Evolutionary conservation across 2,329 filamentous ascomycete species (phyloP), one percentile per base, ranked within the genome.

Genomic region (Calonectria ilicicola): DNA sequence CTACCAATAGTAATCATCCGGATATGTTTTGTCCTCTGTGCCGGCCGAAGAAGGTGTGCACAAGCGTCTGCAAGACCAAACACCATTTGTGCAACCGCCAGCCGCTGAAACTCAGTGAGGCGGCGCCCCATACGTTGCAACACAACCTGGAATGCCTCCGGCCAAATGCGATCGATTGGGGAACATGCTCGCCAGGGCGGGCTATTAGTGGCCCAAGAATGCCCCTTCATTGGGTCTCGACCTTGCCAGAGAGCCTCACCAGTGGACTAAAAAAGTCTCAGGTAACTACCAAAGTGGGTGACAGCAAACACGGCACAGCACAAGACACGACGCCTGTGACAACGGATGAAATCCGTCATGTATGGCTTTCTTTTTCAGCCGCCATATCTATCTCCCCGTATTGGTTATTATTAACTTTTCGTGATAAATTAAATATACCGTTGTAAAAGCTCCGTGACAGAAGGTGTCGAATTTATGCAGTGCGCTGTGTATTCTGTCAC

Each of bases 61-160:
- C n/a, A 23, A 17, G 14, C 21, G 32, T 38, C 53, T 26, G 53
- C n/a, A 32, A 40, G 53, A 15, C 53, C 53, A 40, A 14, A 23
- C 53, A 10, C n/a, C 32, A 3, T 40, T 19, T 10, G n/a, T 51
- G 17, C 17, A n/a, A 40, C 38, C 58, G 29, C 23, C 68, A 9
- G n/a, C 62, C 68, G 62, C 68, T 66, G 68, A 69, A 65, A 66
- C 49, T 32, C 42, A 70, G 32, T 32, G 44, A 70, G 42, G 68
- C 63, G 66, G 51, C 69, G 26, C 42, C 42, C 51, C 47, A 42
- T 26, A 21, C 23, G 40, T 56, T 70, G 51, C 32, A 62, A 70
- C 68, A 23, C 46, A 56, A 38, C 42, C 51, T 44, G n/a, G 40
- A 44, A 38, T 42, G 19, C 35, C 64, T 51, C 46, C 15, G 26